Conservation (phyloP, 495 filamentous ascomycete genomes). For the Penicillium cataractarum region DNA sequence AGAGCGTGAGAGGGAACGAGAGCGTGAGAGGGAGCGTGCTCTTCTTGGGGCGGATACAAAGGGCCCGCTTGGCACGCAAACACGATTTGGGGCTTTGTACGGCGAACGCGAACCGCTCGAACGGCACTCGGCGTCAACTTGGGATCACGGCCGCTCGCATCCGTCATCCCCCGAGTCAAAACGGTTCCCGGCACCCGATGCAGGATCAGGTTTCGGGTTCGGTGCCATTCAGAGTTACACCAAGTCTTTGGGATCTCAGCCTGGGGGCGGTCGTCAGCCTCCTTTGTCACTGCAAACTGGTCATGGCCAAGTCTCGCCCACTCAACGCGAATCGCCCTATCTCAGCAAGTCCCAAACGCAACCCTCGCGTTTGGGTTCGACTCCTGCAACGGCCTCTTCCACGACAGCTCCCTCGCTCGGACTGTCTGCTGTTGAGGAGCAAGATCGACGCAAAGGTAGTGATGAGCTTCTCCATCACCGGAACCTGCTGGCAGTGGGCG, state of each 20-base stretch:
- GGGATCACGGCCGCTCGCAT: constrained; percentile 47
- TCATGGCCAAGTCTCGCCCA: constrained; percentile 39
- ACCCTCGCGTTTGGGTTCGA: constrained; percentile 32
- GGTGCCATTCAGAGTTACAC: constrained; percentile 54
- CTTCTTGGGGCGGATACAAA: constrained; percentile 41
- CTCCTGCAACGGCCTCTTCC: constrained; percentile 22
- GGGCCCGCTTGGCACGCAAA: constrained; percentile 17
- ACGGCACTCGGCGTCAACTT: constrained; percentile 36
- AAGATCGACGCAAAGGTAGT: constrained; percentile 59
- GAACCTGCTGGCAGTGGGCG: constrained; percentile 46
- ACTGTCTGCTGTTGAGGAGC: constrained; percentile 36
- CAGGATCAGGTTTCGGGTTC: constrained; percentile 43
- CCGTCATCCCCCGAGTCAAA: constrained; percentile 47
- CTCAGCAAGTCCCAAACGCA: constrained; percentile 39
- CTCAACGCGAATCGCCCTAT: constrained; percentile 42
- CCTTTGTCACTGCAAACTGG: constrained; percentile 40
- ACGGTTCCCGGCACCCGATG: constrained; percentile 40
- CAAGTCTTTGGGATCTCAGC: constrained; percentile 50
- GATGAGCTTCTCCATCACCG: constrained; percentile 54
- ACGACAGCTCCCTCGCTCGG: constrained; percentile 29
- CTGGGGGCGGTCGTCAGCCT: constrained; percentile 38
- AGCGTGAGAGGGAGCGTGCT: constrained; percentile 43
- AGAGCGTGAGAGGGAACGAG: constrained; percentile 22
- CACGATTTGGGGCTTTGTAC: constrained; percentile 40
- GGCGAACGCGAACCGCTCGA: constrained; percentile 38